Percentiles rank a stretch among this genome's conserved stretches.
phyloP scores from a whole-genome alignment of 1,284 basidiomycete genomes.

The Ustilago hordei region DNA sequence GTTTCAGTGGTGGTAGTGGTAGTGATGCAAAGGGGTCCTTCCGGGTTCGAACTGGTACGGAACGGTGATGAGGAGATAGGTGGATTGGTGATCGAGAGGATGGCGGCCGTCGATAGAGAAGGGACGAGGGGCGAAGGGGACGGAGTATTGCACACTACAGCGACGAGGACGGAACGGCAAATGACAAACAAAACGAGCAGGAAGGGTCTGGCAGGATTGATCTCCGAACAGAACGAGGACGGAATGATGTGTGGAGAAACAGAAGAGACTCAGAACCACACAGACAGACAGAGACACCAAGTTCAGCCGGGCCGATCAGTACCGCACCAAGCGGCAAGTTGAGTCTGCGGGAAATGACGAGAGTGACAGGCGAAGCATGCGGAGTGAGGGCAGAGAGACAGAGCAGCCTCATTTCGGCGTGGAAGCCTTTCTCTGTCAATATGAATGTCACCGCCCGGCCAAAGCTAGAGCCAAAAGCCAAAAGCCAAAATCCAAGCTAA shows the following conservation, averaged over 20 bases:
- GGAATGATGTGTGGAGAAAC: slow-evolving; percentile 12
- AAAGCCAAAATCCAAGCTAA: slow-evolving; percentile 1
- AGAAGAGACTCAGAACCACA: background rate
- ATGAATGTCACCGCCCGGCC: background rate
- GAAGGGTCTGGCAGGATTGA: slow-evolving; percentile 2
- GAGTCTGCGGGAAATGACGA: background rate
- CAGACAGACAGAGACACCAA: background rate
- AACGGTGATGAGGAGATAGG: background rate
- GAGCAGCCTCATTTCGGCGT: slow-evolving; percentile 10
- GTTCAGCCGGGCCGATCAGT: slow-evolving; percentile 8
- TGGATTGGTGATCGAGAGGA: background rate
- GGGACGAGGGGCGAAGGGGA: background rate
- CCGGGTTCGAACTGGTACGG: background rate
- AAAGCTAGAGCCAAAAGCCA: background rate
- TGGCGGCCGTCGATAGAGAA: background rate
- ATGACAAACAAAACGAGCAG: background rate
- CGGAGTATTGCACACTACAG: slow-evolving; percentile 5
- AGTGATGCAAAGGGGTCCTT: too few relatives aligned
- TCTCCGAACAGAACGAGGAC: background rate
- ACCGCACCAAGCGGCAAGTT: background rate
- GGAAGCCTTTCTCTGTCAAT: slow-evolving; percentile 2
- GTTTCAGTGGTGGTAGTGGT: background rate
- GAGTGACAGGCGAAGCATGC: slow-evolving; percentile 1
- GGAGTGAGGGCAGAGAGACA: background rate
- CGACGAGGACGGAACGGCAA: background rate